phyloP scores from a whole-genome alignment of 768 basidiomycete species.

The Exidia glandulosa region DNA sequence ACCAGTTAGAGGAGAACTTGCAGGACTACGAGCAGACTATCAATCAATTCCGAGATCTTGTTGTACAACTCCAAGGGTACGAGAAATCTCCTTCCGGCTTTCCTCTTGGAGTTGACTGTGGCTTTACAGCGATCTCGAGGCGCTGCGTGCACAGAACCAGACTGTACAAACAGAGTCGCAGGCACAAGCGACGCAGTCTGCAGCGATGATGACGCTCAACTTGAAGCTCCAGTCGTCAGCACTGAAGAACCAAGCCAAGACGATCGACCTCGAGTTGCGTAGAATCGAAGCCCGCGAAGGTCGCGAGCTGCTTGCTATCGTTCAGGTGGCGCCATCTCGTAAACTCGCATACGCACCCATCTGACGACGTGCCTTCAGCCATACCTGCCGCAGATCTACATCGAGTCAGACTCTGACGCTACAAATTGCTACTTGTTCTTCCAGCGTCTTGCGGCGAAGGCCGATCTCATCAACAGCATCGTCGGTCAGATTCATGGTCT shows the following conservation, averaged over 20 bases:
- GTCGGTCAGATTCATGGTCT: slow-evolving; percentile 76
- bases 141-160: slow-evolving; percentile 72
- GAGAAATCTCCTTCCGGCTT: too few species aligned
- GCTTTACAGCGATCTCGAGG: slow-evolving; percentile 64
- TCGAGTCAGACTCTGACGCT: slow-evolving; percentile 81
- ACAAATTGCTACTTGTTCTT: slow-evolving; percentile 89
- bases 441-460: slow-evolving; percentile 76
- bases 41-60: slow-evolving; percentile 85
- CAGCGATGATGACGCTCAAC: slow-evolving; percentile 89
- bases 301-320: slow-evolving; percentile 65
- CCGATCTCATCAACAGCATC: slow-evolving; percentile 73
- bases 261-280: slow-evolving; percentile 81
- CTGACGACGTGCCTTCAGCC: slow-evolving; percentile 35
- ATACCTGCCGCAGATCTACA: slow-evolving; percentile 83
- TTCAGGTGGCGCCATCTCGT: slow-evolving; percentile 45
- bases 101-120: slow-evolving; percentile 1
- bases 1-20: slow-evolving; percentile 63
- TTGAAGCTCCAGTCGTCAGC: slow-evolving; percentile 88
- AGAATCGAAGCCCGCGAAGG: slow-evolving; percentile 77
- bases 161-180: slow-evolving; percentile 76
- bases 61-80: slow-evolving; percentile 70
- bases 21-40: slow-evolving; percentile 84
- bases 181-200: slow-evolving; percentile 75
- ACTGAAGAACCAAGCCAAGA: slow-evolving; percentile 79
- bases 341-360: not conserved